Percentiles rank a stretch among this genome's conserved stretches.
Conservation (phyloP, 139 green algal genomes). For the Chloropicon primus region DNA sequence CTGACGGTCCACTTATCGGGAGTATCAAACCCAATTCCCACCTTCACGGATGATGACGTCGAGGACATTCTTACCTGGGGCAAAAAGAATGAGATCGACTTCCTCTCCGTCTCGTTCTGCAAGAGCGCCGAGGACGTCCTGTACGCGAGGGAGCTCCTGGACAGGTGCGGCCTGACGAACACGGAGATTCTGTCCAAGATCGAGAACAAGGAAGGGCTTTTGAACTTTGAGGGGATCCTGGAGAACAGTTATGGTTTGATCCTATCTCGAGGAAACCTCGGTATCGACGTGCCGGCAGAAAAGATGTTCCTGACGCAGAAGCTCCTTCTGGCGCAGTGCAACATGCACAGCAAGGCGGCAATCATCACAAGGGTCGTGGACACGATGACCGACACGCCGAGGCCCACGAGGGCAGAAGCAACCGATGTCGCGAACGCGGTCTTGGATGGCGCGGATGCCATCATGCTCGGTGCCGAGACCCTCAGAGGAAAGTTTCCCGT, state of each 20-base stretch:
- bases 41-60: constrained; percentile 29
- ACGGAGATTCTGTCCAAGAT: constrained; percentile 76
- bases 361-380: constrained; percentile 79
- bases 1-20: constrained; percentile 43
- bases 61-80: constrained; percentile 21
- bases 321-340: constrained; percentile 31
- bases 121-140: constrained; percentile 21
- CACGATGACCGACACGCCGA: constrained; percentile 63
- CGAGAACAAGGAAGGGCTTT: constrained; percentile 33
- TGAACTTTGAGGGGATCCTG: constrained; percentile 38
- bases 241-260: constrained; percentile 51
- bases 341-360: constrained; percentile 56
- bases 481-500: constrained; percentile 53
- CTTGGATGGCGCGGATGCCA: constrained; percentile 59
- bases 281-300: constrained; percentile 59
- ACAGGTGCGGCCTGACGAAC: constrained; percentile 9
- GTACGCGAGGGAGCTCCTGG: constrained; percentile 27
- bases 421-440: constrained; percentile 90
- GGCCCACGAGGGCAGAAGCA: constrained; percentile 61
- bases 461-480: constrained; percentile 75
- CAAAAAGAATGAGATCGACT: constrained; percentile 38
- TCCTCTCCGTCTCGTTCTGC: constrained; percentile 42
- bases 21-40: constrained; percentile 1
- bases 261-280: constrained; percentile 68
- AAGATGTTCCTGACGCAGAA: constrained; percentile 55